Evolutionary conservation across 148 eudicot species (phyloP).

Genomic region (Drosera capensis): DNA sequence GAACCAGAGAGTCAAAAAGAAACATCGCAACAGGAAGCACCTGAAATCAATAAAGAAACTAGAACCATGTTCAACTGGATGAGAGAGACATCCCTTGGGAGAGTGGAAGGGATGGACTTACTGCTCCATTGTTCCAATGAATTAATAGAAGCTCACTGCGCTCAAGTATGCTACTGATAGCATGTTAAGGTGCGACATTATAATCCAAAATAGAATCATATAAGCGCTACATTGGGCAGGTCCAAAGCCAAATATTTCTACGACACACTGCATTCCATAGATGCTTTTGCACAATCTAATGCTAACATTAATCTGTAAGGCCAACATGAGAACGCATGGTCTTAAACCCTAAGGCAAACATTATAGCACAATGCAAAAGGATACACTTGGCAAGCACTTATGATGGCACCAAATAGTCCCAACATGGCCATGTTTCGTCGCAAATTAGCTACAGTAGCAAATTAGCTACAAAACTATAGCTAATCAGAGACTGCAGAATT

Average conservation of each 20-base stretch:
- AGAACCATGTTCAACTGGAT: not conserved
- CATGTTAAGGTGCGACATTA: slow-evolving; percentile 19
- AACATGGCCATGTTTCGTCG: slow-evolving; percentile 76
- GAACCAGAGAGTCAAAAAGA: slow-evolving; percentile 72
- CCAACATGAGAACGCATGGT: too few species aligned
- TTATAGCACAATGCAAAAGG: slow-evolving; percentile 22
- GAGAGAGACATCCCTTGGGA: not conserved
- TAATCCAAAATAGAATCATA: not conserved
- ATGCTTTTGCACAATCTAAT: too few species aligned
- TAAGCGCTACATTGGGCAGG: not conserved
- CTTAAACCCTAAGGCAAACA: too few species aligned
- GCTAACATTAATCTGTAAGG: too few species aligned
- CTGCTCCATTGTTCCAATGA: slow-evolving; percentile 72
- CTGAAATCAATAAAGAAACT: slow-evolving; percentile 26
- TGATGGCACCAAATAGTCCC: slow-evolving; percentile 70
- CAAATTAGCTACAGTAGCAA: too few species aligned
- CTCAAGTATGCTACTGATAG: slow-evolving; percentile 60
- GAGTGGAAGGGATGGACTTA: slow-evolving; percentile 15
- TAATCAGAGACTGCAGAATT: too few species aligned
- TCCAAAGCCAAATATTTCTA: too few species aligned
- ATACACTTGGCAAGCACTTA: slow-evolving; percentile 85
- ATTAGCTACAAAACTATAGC: too few species aligned
- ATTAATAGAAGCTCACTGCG: slow-evolving; percentile 57
- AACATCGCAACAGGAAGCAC: slow-evolving; percentile 78
- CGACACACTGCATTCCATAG: too few species aligned